These are phyloP conservation scores for Scheffersomyces segobiensis DNA, from an alignment of 1,139 yeast genomes.

Conservation along the genomic window DNA sequence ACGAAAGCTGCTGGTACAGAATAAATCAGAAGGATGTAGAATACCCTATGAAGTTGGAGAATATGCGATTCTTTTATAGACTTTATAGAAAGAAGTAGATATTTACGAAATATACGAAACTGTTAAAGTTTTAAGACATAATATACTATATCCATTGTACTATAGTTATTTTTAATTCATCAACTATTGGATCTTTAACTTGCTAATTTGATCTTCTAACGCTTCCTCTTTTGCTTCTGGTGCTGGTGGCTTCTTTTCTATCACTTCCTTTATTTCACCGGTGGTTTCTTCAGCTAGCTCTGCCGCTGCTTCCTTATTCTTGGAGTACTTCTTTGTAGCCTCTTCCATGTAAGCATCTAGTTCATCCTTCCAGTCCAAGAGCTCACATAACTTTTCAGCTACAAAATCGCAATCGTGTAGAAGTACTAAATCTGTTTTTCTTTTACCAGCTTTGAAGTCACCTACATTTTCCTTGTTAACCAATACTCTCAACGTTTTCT, in stretches of 20 bases:
- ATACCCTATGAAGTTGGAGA: constrained; percentile 75
- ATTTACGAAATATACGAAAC: background rate
- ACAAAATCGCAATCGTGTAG: constrained; percentile 66
- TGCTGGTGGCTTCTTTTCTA: constrained; percentile 4
- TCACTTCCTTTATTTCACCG: constrained; percentile 2
- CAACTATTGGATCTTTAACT: constrained; percentile 6
- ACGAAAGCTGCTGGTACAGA: constrained; percentile 85
- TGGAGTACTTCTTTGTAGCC: constrained; percentile 11
- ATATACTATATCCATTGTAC: background rate
- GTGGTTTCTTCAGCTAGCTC: constrained; percentile 5
- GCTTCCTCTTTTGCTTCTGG: constrained; percentile 2
- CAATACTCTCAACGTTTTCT: constrained; percentile 55
- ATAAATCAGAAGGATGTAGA: constrained; percentile 51
- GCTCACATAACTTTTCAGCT: constrained; percentile 51
- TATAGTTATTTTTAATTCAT: too few relatives aligned
- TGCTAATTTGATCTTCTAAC: constrained; percentile 6
- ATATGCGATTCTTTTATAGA: constrained; percentile 83
- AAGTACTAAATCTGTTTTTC: constrained; percentile 60
- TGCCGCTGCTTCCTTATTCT: constrained; percentile 8
- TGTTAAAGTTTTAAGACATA: too few relatives aligned
- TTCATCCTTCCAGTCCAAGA: constrained; percentile 67
- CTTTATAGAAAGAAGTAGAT: constrained; percentile 55
- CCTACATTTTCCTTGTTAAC: constrained; percentile 81
- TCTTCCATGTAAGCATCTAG: constrained; percentile 33
- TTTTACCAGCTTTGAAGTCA: constrained; percentile 48